Evolutionary conservation across 306 rosid species (phyloP).

Genomic region (Trifolium dubium): DNA sequence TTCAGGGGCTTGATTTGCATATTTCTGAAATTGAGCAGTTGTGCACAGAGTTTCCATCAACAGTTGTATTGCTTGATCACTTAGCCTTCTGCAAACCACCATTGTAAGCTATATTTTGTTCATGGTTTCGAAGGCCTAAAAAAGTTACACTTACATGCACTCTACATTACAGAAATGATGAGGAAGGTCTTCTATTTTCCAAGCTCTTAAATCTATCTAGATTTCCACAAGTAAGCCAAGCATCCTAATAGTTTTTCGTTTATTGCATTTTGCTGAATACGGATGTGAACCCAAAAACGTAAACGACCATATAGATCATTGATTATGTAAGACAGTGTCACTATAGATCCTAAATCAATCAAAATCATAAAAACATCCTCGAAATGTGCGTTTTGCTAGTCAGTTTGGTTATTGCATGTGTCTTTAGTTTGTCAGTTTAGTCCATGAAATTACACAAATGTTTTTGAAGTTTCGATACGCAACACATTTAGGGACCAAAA

Average conservation of each 20-base stretch:
- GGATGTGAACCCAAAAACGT: not conserved
- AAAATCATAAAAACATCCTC: not conserved
- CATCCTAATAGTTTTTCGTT: not conserved
- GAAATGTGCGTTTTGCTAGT: not conserved
- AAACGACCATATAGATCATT: too few species aligned
- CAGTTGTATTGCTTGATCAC: conserved; percentile 80
- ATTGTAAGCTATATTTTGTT: conserved; percentile 51
- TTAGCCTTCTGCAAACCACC: conserved; percentile 90
- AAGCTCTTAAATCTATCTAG: conserved; percentile 75
- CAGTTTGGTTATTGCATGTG: not conserved
- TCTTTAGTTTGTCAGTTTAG: not conserved
- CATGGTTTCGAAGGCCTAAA: conserved; percentile 1
- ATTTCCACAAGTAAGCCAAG: conserved; percentile 71
- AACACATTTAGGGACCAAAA: not conserved
- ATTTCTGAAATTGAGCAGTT: conserved; percentile 83
- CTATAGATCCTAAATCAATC: too few species aligned
- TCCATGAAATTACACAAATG: not conserved
- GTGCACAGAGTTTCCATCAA: conserved; percentile 84
- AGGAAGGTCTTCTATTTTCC: conserved; percentile 65
- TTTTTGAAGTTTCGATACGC: not conserved
- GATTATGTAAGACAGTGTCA: not conserved
- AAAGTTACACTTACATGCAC: conserved; percentile 34
- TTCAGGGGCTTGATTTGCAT: conserved; percentile 79
- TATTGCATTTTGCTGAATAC: conserved; percentile 9
- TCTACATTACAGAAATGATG: conserved; percentile 67